Percentiles rank a stretch among this genome's conserved stretches.
These are phyloP conservation scores for Chrysosporium keratinophilum DNA, from an alignment of 2,329 filamentous ascomycete genomes.

Conservation along the genomic window DNA sequence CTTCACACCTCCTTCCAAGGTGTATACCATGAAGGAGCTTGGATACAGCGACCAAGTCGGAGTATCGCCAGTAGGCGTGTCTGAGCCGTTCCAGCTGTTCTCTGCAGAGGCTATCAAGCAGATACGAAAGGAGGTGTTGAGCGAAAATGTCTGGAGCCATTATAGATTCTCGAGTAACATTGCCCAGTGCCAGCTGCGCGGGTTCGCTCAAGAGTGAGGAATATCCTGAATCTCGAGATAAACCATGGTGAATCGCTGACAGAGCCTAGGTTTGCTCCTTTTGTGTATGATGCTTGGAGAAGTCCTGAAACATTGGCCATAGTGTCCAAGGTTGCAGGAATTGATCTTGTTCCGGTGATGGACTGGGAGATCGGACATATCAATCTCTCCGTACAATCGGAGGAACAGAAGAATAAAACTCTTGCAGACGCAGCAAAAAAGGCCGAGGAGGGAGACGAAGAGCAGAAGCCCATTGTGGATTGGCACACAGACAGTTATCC, in stretches of 20 bases:
- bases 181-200: conserved; percentile 45
- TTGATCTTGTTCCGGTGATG: conserved; percentile 46
- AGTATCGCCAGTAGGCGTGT: conserved; percentile 53
- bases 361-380: conserved; percentile 49
- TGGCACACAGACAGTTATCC: conserved; percentile 58
- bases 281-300: conserved; percentile 54
- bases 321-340: conserved; percentile 45
- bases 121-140: conserved; percentile 54
- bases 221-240: neutral
- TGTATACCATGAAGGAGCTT: conserved; percentile 53
- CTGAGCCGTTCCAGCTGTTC: conserved; percentile 56
- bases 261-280: conserved; percentile 48
- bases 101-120: conserved; percentile 49
- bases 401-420: conserved; percentile 38
- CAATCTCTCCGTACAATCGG: conserved; percentile 45
- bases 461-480: conserved; percentile 47
- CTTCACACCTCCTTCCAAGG: conserved; percentile 42
- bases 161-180: conserved; percentile 52
- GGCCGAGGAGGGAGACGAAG: conserved; percentile 38
- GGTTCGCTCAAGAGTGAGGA: conserved; percentile 47
- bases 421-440: conserved; percentile 31
- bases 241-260: neutral
- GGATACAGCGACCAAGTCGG: conserved; percentile 46
- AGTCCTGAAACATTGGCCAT: conserved; percentile 41
- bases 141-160: conserved; percentile 46